A percentile compares a stretch with the other conserved stretches of the same genome.
Evolutionary conservation across 768 basidiomycete genomes (phyloP).

Genomic region (Kwoniella newhampshirensis): DNA sequence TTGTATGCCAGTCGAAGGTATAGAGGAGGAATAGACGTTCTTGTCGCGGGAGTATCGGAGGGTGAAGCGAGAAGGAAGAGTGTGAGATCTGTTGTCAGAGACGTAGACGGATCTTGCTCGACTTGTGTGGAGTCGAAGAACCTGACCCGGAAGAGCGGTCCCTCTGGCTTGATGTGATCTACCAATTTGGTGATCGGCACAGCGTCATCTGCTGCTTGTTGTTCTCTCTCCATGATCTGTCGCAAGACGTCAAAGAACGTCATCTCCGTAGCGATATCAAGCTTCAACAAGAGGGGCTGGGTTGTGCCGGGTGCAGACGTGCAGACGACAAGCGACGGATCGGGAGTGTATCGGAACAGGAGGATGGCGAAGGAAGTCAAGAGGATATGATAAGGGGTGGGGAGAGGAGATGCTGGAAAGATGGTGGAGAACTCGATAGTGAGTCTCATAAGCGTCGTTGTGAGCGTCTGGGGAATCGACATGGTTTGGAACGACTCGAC

Average conservation of each 20-base stretch:
- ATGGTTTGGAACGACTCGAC: slow-evolving; percentile 79
- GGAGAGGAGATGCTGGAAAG: slow-evolving; percentile 31
- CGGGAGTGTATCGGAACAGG: slow-evolving; percentile 91
- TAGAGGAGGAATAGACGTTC: slow-evolving; percentile 68
- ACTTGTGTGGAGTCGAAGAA: slow-evolving; percentile 72
- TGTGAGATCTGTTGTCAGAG: slow-evolving; percentile 86
- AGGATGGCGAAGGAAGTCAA: slow-evolving; percentile 88
- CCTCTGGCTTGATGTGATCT: slow-evolving; percentile 59
- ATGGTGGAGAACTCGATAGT: slow-evolving; percentile 58
- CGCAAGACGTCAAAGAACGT: slow-evolving; percentile 85
- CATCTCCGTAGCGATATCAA: slow-evolving; percentile 78
- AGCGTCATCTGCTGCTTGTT: slow-evolving; percentile 75
- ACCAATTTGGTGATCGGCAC: slow-evolving; percentile 78
- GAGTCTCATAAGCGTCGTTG: slow-evolving; percentile 76
- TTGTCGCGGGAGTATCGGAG: slow-evolving; percentile 56
- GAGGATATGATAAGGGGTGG: slow-evolving; percentile 87
- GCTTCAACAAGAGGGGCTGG: slow-evolving; percentile 76
- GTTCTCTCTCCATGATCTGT: slow-evolving; percentile 78
- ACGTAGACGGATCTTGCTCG: slow-evolving; percentile 57
- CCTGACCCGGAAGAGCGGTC: slow-evolving; percentile 79
- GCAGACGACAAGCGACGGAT: slow-evolving; percentile 87
- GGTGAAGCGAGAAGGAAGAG: slow-evolving; percentile 71
- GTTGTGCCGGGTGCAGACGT: slow-evolving; percentile 67
- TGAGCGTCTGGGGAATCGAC: slow-evolving; percentile 67
- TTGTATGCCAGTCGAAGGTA: slow-evolving; percentile 87